Percentiles rank a stretch among this genome's conserved stretches.
phyloP scores from a whole-genome alignment of 352 stramenopile genomes.

The Globisporangium megalacanthum region DNA sequence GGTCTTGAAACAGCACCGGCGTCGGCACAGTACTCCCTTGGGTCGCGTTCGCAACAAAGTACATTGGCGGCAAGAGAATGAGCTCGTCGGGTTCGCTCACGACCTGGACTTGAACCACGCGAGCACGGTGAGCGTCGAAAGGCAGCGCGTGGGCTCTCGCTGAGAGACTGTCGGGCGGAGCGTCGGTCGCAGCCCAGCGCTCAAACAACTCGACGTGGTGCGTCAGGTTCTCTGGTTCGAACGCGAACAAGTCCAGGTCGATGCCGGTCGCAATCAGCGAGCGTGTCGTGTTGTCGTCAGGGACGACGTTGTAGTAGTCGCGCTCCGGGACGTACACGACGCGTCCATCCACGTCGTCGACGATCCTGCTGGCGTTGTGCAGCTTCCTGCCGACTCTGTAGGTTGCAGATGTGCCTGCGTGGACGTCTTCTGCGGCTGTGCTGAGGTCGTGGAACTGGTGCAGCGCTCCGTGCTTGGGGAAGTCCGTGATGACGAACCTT shows the following conservation, averaged over 20 bases:
- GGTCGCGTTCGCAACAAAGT: slow-evolving; percentile 23
- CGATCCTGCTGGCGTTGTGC: background rate
- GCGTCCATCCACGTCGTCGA: slow-evolving; percentile 23
- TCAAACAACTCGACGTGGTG: background rate
- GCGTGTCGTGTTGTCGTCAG: background rate
- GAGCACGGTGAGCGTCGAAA: slow-evolving; percentile 9
- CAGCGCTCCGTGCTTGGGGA: slow-evolving; percentile 39
- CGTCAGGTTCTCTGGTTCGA: slow-evolving; percentile 14
- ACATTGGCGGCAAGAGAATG: slow-evolving; percentile 35
- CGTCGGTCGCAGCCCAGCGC: background rate
- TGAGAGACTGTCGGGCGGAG: background rate
- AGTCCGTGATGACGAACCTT: slow-evolving; percentile 24
- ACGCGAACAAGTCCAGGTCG: slow-evolving; percentile 35
- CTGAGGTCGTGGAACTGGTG: slow-evolving; percentile 36
- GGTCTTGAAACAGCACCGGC: slow-evolving; percentile 51
- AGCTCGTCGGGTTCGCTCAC: slow-evolving; percentile 39
- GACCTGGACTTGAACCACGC: slow-evolving; percentile 52
- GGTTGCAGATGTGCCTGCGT: background rate
- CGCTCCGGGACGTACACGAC: slow-evolving; percentile 41
- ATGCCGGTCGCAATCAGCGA: slow-evolving; percentile 3
- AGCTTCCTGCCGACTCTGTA: slow-evolving; percentile 10
- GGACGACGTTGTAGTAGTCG: slow-evolving; percentile 47
- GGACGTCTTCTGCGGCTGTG: background rate
- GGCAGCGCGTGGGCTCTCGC: background rate
- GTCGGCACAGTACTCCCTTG: slow-evolving; percentile 17